phyloP scores from a whole-genome alignment of 306 rosid genomes.

The Quercus variabilis region DNA sequence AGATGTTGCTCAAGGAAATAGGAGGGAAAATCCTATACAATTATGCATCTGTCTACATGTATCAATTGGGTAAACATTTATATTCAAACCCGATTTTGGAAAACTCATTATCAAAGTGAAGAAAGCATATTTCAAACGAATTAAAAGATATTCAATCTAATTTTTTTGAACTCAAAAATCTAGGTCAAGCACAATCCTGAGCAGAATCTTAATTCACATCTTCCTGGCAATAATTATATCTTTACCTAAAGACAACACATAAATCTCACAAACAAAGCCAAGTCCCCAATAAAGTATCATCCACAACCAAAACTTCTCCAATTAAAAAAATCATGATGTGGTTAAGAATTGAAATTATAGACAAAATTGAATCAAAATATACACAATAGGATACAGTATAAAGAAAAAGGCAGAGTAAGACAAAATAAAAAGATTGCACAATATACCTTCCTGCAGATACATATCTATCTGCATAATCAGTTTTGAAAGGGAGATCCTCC shows the following conservation, averaged over 20 bases:
- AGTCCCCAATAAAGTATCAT: background rate
- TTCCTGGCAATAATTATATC: background rate
- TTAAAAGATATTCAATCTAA: no score
- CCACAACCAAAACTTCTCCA: background rate
- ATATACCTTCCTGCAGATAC: slow-evolving; percentile 84
- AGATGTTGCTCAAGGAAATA: no score
- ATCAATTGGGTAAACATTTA: background rate
- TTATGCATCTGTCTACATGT: background rate
- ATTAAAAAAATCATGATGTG: background rate
- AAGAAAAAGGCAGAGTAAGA: background rate
- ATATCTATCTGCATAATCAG: slow-evolving; percentile 94
- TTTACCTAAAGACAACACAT: background rate
- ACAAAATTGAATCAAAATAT: background rate
- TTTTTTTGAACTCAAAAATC: no score
- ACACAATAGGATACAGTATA: background rate
- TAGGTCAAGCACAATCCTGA: background rate
- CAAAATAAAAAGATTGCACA: background rate
- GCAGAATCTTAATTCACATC: background rate
- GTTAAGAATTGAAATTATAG: background rate
- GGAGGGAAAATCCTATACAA: no score
- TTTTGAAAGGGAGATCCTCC: slow-evolving; percentile 78
- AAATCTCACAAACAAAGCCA: background rate
- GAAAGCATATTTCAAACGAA: no score
- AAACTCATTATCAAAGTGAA: background rate
- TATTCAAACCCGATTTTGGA: background rate